Conservation (phyloP, 768 basidiomycete genomes). For the Suillus sp. region DNA sequence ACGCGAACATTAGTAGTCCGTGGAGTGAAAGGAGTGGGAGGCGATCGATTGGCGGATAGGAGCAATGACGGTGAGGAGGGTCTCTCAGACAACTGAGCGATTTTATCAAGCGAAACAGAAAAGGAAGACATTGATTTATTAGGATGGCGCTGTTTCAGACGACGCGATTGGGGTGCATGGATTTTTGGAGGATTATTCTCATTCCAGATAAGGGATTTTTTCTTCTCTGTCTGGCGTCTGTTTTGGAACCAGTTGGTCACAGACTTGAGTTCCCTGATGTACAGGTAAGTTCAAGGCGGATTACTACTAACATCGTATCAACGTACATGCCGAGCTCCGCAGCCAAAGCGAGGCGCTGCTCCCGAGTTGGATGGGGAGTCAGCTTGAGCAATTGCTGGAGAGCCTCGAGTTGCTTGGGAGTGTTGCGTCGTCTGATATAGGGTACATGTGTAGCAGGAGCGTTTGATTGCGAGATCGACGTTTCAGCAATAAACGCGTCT, state of each 20-base stretch:
- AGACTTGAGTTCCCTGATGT: constrained; percentile 60
- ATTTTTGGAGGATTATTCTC: constrained; percentile 27
- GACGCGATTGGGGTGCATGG: constrained; percentile 11
- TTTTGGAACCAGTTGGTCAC: constrained; percentile 86
- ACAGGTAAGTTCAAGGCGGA: constrained; percentile 14
- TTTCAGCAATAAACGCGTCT: not conserved
- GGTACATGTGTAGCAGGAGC: constrained; percentile 22
- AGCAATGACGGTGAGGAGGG: constrained; percentile 21
- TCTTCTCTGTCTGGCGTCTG: constrained; percentile 57
- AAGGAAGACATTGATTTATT: constrained; percentile 17
- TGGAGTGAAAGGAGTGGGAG: constrained; percentile 37
- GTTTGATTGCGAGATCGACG: constrained; percentile 1
- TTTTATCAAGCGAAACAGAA: constrained; percentile 33
- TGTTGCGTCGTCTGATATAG: constrained; percentile 34
- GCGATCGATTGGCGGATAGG: constrained; percentile 12
- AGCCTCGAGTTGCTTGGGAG: constrained; percentile 35
- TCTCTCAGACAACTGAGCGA: constrained; percentile 34
- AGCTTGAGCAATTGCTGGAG: constrained; percentile 39
- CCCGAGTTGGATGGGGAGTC: constrained; percentile 43
- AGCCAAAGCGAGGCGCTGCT: constrained; percentile 43
- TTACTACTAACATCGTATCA: not conserved
- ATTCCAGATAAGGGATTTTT: constrained; percentile 22
- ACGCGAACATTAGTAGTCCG: constrained; percentile 23
- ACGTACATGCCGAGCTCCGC: constrained; percentile 41
- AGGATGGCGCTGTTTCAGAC: constrained; percentile 9